These are phyloP conservation scores for Yarrowia bubula DNA, from an alignment of 805 yeast genomes.

Conservation along the genomic window DNA sequence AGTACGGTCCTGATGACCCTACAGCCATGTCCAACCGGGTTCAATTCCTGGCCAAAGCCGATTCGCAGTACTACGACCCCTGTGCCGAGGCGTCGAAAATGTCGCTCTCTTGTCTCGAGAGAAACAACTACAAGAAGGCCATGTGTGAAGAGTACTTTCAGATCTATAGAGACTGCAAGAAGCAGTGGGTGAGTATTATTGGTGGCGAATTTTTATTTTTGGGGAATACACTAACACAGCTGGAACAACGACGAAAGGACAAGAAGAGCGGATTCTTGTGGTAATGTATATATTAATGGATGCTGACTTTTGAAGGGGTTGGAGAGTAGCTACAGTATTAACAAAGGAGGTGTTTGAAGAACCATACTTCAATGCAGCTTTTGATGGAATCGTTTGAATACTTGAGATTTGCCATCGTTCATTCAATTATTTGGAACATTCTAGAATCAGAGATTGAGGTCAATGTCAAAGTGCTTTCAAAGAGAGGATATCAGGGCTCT, in stretches of 20 bases:
- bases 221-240: not conserved
- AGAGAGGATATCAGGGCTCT: too few species aligned
- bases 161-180: constrained; percentile 90
- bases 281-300: constrained; percentile 19
- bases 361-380: too few species aligned
- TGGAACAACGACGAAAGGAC: constrained; percentile 21
- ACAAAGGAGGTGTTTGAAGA: too few species aligned
- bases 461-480: too few species aligned
- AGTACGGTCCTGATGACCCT: constrained; percentile 87
- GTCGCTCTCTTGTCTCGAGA: constrained; percentile 78
- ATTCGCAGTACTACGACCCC: constrained; percentile 87
- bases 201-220: not conserved
- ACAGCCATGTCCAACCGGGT: constrained; percentile 65
- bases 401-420: too few species aligned
- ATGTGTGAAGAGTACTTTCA: constrained; percentile 79
- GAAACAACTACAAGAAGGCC: constrained; percentile 68
- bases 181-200: constrained; percentile 51
- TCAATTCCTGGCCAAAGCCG: constrained; percentile 68
- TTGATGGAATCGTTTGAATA: too few species aligned
- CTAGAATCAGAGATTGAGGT: too few species aligned
- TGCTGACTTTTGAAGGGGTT: not conserved
- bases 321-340: not conserved
- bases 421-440: too few species aligned
- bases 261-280: constrained; percentile 21
- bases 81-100: constrained; percentile 87